Evolutionary conservation across 305 asterid genomes (phyloP).

Genomic region (Petunia hybrid): DNA sequence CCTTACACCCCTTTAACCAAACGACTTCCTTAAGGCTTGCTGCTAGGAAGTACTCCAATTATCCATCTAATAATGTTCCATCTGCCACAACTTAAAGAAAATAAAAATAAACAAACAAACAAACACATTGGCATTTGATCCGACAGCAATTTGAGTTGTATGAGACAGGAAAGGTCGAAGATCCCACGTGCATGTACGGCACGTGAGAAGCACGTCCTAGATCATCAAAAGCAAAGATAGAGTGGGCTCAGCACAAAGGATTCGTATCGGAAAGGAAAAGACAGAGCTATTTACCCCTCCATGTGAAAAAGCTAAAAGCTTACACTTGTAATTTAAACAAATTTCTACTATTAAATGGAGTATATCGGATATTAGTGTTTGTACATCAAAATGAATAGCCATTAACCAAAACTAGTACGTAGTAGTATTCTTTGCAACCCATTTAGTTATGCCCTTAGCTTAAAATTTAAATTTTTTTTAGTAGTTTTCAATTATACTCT

Average conservation of each 20-base stretch:
- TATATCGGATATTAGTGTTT: too few species aligned
- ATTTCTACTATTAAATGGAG: too few species aligned
- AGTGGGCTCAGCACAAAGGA: constrained; percentile 35
- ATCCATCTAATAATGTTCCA: background rate
- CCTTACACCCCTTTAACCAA: too few species aligned
- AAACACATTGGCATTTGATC: constrained; percentile 31
- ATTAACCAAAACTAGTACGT: too few species aligned
- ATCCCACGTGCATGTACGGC: constrained; percentile 5
- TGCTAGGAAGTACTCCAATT: too few species aligned
- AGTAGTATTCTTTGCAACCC: too few species aligned
- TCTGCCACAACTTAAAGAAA: background rate
- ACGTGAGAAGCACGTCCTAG: background rate
- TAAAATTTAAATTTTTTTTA: too few species aligned
- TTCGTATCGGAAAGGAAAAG: constrained; percentile 27
- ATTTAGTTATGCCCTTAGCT: too few species aligned
- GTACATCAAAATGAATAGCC: too few species aligned
- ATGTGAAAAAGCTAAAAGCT: background rate
- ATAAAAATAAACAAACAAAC: background rate
- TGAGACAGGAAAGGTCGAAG: constrained; percentile 19
- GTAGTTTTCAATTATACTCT: too few species aligned
- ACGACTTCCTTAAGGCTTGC: too few species aligned
- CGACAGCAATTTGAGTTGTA: constrained; percentile 27
- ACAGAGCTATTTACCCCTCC: background rate
- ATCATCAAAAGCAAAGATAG: background rate
- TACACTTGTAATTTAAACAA: too few species aligned